These are phyloP conservation scores for Trichoderma sp. DNA, from an alignment of 2,329 filamentous ascomycete genomes.

Conservation along the genomic window DNA sequence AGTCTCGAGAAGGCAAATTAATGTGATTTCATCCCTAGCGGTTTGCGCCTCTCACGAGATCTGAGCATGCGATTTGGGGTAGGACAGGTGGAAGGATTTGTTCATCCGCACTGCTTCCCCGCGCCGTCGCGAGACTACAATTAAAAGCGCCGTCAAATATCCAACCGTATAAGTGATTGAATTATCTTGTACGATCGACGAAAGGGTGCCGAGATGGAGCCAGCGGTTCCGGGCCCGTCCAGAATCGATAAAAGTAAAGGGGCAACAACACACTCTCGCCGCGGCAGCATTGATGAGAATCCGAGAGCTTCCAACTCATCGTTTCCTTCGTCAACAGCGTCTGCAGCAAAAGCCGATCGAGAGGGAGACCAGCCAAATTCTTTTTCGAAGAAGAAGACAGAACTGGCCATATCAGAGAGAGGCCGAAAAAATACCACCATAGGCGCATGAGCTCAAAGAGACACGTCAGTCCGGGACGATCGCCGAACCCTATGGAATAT, in stretches of 20 bases:
- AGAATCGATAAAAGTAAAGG: conserved; percentile 5
- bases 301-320: background rate
- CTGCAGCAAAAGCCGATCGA: background rate
- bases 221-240: background rate
- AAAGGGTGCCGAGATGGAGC: background rate
- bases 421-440: background rate
- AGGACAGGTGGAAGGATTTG: background rate
- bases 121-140: background rate
- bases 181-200: background rate
- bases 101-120: background rate
- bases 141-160: background rate
- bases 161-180: background rate
- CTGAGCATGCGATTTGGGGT: background rate
- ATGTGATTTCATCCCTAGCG: background rate
- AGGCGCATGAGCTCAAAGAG: conserved; percentile 18
- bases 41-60: background rate
- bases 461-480: conserved; percentile 19
- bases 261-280: conserved; percentile 1
- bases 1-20: background rate
- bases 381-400: background rate
- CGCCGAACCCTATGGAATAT: conserved; percentile 25
- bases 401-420: background rate
- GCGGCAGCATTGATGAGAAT: conserved; percentile 11
- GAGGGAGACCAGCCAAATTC: background rate
- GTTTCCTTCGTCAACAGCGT: background rate